Evolutionary conservation across 352 stramenopile genomes (phyloP).

Genomic region (Elongisporangium senticosum): DNA sequence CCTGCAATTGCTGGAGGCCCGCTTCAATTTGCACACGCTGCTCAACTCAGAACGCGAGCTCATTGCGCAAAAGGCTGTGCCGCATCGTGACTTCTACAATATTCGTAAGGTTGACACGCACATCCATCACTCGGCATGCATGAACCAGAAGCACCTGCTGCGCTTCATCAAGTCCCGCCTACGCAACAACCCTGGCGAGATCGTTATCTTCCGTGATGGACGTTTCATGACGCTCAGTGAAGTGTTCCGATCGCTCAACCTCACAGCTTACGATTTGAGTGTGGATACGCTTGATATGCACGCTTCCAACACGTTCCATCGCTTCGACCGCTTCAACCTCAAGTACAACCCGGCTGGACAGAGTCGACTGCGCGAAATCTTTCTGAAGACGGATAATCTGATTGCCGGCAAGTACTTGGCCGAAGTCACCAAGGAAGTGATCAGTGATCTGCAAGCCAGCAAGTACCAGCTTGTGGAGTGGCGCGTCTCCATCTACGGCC

Average conservation of each 20-base stretch:
- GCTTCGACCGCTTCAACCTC: slow-evolving; percentile 99
- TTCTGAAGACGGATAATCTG: slow-evolving; percentile 98
- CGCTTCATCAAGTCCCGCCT: slow-evolving; percentile 87
- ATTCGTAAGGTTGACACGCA: slow-evolving; percentile 98
- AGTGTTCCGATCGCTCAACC: slow-evolving; percentile 89
- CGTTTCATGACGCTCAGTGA: slow-evolving; percentile 95
- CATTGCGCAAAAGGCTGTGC: slow-evolving; percentile 92
- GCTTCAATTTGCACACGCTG: slow-evolving; percentile 96
- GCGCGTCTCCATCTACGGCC: slow-evolving; percentile 93
- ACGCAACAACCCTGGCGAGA: slow-evolving; percentile 81
- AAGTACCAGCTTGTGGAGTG: slow-evolving; percentile 96
- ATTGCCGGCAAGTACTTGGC: slow-evolving; percentile 95
- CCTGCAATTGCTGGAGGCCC: slow-evolving; percentile 84
- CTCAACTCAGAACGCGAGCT: slow-evolving; percentile 95
- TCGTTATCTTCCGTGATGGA: slow-evolving; percentile 95
- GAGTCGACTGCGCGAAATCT: slow-evolving; percentile 95
- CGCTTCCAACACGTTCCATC: slow-evolving; percentile 98
- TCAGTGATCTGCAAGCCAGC: slow-evolving; percentile 79
- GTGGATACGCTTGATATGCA: slow-evolving; percentile 99
- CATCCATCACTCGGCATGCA: slow-evolving; percentile 96
- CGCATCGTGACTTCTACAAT: slow-evolving; percentile 99
- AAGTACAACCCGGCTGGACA: slow-evolving; percentile 98
- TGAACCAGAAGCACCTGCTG: slow-evolving; percentile 95
- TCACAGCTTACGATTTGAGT: slow-evolving; percentile 97
- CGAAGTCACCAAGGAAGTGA: slow-evolving; percentile 94